A percentile compares a stretch with the other conserved stretches of the same genome.
Evolutionary conservation across 1,284 basidiomycete species (phyloP).

Genomic region (Moniliella sp.): DNA sequence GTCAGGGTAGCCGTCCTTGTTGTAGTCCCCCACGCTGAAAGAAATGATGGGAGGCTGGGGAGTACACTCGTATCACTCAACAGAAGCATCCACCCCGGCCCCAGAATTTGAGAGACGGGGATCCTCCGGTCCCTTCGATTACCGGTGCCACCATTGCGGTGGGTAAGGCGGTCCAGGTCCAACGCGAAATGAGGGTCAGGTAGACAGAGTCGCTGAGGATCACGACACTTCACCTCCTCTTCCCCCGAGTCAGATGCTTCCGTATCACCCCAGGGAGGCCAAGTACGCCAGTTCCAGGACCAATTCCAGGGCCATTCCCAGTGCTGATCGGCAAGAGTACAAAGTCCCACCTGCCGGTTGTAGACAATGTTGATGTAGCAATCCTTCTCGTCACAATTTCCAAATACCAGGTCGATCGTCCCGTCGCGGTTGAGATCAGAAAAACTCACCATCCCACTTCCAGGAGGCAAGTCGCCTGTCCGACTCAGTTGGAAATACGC

Average conservation of each 20-base stretch:
- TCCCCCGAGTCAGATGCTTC: no score
- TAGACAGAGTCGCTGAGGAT: no score
- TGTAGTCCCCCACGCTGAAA: conserved; percentile 65
- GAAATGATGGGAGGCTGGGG: conserved; percentile 48
- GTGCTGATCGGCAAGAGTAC: no score
- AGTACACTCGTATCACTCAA: conserved; percentile 42
- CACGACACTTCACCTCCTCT: no score
- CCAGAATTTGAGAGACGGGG: no score
- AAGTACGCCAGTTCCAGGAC: no score
- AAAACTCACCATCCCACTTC: conserved; percentile 60
- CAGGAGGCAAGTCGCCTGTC: conserved; percentile 50
- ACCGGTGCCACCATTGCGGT: no score
- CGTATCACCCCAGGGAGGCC: no score
- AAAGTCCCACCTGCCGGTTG: conserved; percentile 72
- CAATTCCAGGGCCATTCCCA: no score
- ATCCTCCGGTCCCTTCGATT: no score
- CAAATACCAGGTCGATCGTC: conserved; percentile 80
- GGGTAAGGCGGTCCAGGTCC: no score
- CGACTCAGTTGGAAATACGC: conserved; percentile 52
- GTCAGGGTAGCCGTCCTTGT: conserved; percentile 88
- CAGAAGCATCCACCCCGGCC: conserved; percentile 41
- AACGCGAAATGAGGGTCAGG: no score
- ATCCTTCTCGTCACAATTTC: conserved; percentile 44
- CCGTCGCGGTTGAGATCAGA: conserved; percentile 89
- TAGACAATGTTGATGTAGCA: conserved; percentile 79